phyloP scores from a whole-genome alignment of 768 basidiomycete species.

The Boletellus ananiceps region DNA sequence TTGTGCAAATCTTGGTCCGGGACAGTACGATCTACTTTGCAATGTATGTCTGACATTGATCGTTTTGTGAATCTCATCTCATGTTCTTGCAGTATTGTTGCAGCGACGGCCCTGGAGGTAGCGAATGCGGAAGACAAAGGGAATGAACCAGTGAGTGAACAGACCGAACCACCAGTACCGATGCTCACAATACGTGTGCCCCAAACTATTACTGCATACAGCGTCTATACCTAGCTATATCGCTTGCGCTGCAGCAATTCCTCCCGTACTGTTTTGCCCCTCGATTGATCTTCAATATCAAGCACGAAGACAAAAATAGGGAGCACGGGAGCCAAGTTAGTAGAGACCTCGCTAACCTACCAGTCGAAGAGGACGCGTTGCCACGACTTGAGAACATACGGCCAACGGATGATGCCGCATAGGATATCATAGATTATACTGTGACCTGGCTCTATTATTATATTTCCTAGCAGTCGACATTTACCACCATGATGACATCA shows the following conservation, averaged over 20 bases:
- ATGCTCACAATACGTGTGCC: background rate
- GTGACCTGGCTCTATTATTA: too few relatives aligned
- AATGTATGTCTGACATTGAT: conserved; percentile 4
- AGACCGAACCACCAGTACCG: background rate
- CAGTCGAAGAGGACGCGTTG: background rate
- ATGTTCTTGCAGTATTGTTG: background rate
- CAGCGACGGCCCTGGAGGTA: conserved; percentile 4
- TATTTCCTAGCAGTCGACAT: too few relatives aligned
- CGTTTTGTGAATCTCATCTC: background rate
- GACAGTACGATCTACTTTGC: conserved; percentile 17
- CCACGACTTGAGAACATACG: too few relatives aligned
- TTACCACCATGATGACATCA: too few relatives aligned
- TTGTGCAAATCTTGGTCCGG: conserved; percentile 12
- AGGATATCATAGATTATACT: too few relatives aligned
- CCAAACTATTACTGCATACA: background rate
- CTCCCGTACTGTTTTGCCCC: conserved; percentile 16
- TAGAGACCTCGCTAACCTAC: background rate
- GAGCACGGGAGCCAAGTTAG: background rate
- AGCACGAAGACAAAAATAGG: conserved; percentile 3
- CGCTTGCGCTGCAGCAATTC: conserved; percentile 14
- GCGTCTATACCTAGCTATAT: conserved; percentile 9
- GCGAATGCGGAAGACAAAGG: background rate
- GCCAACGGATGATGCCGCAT: too few relatives aligned
- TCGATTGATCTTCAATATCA: conserved; percentile 17
- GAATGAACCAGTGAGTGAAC: conserved; percentile 1